Conservation (phyloP, 768 basidiomycete genomes). For the Suillus decipiens region DNA sequence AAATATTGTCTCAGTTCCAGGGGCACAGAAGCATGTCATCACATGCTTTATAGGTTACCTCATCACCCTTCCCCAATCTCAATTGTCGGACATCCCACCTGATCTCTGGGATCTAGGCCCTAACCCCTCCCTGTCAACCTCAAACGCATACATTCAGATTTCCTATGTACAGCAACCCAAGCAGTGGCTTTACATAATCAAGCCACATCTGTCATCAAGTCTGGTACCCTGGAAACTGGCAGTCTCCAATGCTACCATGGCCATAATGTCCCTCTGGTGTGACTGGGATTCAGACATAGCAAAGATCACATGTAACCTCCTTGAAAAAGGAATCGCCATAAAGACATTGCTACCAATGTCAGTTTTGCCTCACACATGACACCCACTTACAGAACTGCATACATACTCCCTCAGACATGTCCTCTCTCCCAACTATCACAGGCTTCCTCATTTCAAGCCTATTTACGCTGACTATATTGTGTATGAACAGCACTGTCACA, state of each 20-base stretch:
- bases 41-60: neutral
- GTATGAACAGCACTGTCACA: neutral
- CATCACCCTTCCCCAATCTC: neutral
- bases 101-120: slow-evolving; percentile 5
- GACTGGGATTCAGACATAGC: neutral
- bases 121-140: neutral
- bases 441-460: neutral
- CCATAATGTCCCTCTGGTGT: slow-evolving; percentile 8
- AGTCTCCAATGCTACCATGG: neutral
- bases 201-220: neutral
- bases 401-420: neutral
- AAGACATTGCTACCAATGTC: neutral
- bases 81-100: neutral
- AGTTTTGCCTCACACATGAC: neutral
- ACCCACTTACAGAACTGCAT: neutral
- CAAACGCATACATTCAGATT: neutral
- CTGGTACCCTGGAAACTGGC: neutral
- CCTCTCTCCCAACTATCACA: too few species aligned
- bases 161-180: neutral
- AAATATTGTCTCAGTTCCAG: neutral
- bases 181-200: neutral
- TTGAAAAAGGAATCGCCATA: neutral
- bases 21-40: neutral
- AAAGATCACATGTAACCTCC: neutral
- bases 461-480: neutral